phyloP scores from a whole-genome alignment of 106 monocot genomes.

The Xerophyta viscosa region DNA sequence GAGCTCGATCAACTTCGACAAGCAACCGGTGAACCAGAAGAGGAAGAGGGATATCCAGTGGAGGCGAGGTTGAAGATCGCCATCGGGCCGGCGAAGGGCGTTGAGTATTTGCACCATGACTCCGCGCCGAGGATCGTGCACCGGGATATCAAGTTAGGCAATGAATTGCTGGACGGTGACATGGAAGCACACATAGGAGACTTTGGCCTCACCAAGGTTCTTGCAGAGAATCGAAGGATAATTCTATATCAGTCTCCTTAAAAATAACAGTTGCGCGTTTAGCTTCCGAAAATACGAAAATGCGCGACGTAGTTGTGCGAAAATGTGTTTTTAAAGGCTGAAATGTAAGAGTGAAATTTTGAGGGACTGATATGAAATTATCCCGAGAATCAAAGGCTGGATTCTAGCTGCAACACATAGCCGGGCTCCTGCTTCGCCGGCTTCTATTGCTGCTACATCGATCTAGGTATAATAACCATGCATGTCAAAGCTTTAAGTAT shows the following conservation, averaged over 20 bases:
- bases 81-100: conserved; percentile 63
- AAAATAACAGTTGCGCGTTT: too few relatives aligned
- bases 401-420: conserved; percentile 29
- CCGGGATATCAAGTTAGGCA: conserved; percentile 92
- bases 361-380: too few relatives aligned
- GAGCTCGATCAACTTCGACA: conserved; percentile 86
- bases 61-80: conserved; percentile 65
- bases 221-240: conserved; percentile 6
- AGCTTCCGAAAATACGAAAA: too few relatives aligned
- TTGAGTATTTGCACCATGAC: conserved; percentile 91
- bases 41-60: conserved; percentile 52
- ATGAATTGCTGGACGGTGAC: conserved; percentile 80
- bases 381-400: not conserved
- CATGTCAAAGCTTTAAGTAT: too few relatives aligned
- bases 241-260: too few relatives aligned
- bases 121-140: conserved; percentile 74
- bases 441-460: conserved; percentile 89
- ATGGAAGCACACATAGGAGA: conserved; percentile 95
- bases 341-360: too few relatives aligned
- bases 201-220: conserved; percentile 79
- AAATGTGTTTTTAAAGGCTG: too few relatives aligned
- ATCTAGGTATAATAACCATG: conserved; percentile 50
- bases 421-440: conserved; percentile 74
- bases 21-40: conserved; percentile 22
- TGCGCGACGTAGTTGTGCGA: too few relatives aligned